Conservation (phyloP, 106 monocot species). For the Phalaenopsis equestris region DNA sequence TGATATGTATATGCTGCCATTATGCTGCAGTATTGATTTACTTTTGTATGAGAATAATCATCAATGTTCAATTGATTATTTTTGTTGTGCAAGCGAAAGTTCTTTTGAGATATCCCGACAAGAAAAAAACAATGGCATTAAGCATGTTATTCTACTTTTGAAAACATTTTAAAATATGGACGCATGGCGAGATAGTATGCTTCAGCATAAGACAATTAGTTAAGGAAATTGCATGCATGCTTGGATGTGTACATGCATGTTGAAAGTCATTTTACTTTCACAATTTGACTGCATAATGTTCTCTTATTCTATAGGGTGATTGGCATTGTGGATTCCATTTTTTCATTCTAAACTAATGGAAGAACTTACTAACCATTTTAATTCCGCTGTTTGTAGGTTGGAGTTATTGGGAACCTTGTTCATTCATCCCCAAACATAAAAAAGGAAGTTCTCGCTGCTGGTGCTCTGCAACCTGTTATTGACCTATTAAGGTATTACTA, state of each 20-base stretch:
- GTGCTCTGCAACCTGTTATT: conserved; percentile 94
- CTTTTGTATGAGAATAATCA: background rate
- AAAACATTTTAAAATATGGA: background rate
- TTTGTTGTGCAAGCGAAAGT: background rate
- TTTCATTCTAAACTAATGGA: background rate
- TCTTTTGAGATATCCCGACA: too few species aligned
- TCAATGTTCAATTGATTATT: background rate
- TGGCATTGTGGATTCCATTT: background rate
- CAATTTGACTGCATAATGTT: background rate
- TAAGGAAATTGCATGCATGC: background rate
- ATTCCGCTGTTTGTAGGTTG: conserved; percentile 52
- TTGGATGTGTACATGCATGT: background rate
- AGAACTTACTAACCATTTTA: background rate
- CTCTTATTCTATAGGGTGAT: background rate
- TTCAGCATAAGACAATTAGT: background rate
- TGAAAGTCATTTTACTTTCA: background rate
- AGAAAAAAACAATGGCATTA: background rate
- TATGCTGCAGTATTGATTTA: background rate
- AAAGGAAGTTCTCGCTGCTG: conserved; percentile 89
- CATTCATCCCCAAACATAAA: conserved; percentile 99
- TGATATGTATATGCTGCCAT: background rate
- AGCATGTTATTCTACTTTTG: background rate
- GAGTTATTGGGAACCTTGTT: conserved; percentile 97
- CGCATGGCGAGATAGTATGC: background rate
- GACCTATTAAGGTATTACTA: conserved; percentile 64